These are phyloP conservation scores for Dactylella cylindrospora DNA, from an alignment of 2,329 filamentous ascomycete genomes.

Conservation along the genomic window DNA sequence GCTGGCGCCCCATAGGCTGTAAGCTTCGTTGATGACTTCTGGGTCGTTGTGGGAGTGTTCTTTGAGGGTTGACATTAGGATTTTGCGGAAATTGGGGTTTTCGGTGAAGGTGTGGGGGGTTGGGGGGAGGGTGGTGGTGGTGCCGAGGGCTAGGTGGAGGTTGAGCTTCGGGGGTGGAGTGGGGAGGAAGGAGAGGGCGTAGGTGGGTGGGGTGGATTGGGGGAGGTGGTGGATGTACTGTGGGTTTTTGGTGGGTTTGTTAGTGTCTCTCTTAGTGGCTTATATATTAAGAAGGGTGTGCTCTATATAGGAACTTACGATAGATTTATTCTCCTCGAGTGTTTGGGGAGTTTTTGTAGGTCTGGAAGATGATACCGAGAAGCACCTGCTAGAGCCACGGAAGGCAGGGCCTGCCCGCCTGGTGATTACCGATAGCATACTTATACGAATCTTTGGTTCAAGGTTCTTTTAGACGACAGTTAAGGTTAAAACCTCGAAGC, in stretches of 20 bases:
- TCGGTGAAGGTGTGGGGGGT: slow-evolving; percentile 63
- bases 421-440: no score
- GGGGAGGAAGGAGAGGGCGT: slow-evolving; percentile 64
- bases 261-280: slow-evolving; percentile 19
- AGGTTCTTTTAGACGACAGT: no score
- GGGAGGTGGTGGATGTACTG: slow-evolving; percentile 52
- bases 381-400: neutral
- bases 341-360: slow-evolving; percentile 8
- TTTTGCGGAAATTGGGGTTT: slow-evolving; percentile 62
- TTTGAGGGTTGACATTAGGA: slow-evolving; percentile 62
- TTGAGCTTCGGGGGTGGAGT: slow-evolving; percentile 58
- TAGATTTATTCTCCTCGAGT: slow-evolving; percentile 28
- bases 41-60: slow-evolving; percentile 62
- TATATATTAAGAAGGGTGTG: neutral
- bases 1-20: slow-evolving; percentile 64
- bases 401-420: slow-evolving; percentile 20
- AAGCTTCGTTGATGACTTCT: slow-evolving; percentile 55
- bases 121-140: slow-evolving; percentile 62
- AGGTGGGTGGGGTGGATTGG: slow-evolving; percentile 53
- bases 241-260: slow-evolving; percentile 39
- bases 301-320: slow-evolving; percentile 31
- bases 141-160: slow-evolving; percentile 61
- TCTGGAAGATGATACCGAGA: no score
- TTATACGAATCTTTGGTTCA: no score
- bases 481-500: slow-evolving; percentile 2